Conservation (phyloP, 2,329 filamentous ascomycete genomes). For the Hymenoscyphus fructigenus region DNA sequence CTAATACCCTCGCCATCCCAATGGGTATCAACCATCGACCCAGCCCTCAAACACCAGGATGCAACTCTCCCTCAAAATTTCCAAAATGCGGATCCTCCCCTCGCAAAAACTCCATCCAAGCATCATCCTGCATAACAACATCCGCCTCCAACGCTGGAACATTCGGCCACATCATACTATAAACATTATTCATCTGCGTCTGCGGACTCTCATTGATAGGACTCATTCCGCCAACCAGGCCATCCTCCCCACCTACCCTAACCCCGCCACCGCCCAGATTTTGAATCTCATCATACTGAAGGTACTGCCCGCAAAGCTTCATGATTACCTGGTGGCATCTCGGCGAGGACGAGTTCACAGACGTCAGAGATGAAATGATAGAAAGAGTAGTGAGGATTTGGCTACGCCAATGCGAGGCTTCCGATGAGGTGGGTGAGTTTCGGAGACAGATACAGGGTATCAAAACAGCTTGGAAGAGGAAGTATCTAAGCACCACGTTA, state of each 20-base stretch:
- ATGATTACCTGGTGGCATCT: constrained; percentile 21
- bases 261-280: too few relatives aligned
- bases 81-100: constrained; percentile 9
- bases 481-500: too few relatives aligned
- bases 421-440: too few relatives aligned
- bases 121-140: constrained; percentile 41
- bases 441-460: too few relatives aligned
- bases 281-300: neutral
- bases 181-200: constrained; percentile 44
- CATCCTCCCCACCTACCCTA: constrained; percentile 2
- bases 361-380: constrained; percentile 18
- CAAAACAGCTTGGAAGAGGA: too few relatives aligned
- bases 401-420: neutral
- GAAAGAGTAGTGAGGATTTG: constrained; percentile 17
- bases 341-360: constrained; percentile 16
- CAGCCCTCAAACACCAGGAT: neutral
- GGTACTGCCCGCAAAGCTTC: constrained; percentile 20
- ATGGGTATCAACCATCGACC: too few relatives aligned
- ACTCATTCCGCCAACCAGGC: constrained; percentile 6
- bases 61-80: constrained; percentile 4
- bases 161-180: constrained; percentile 49
- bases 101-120: constrained; percentile 39
- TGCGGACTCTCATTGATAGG: constrained; percentile 42
- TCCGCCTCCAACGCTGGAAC: constrained; percentile 40
- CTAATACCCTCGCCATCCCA: too few relatives aligned